Conservation (phyloP, 495 filamentous ascomycete genomes). For the Neurospora tetraspora region DNA sequence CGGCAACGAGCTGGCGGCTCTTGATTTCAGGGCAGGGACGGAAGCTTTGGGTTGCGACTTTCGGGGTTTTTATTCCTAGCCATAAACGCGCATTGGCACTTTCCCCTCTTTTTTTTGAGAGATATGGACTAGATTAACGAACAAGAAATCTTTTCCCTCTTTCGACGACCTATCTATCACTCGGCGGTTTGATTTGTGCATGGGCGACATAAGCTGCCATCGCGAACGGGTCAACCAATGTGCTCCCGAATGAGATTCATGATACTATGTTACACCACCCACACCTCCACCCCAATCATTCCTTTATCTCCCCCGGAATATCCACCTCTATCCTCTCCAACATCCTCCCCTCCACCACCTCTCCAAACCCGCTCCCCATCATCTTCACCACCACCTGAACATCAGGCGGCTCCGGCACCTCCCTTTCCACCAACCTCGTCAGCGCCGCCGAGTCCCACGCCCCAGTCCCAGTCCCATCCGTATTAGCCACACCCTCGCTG, state of each 20-base stretch:
- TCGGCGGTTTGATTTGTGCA: too few relatives aligned
- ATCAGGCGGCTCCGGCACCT: conserved; percentile 22
- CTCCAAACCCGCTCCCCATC: conserved; percentile 25
- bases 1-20: too few relatives aligned
- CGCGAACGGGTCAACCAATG: too few relatives aligned
- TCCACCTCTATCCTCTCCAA: too few relatives aligned
- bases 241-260: too few relatives aligned
- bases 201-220: too few relatives aligned
- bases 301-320: too few relatives aligned
- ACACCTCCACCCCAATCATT: too few relatives aligned
- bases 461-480: neutral
- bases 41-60: neutral
- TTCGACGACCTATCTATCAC: too few relatives aligned
- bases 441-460: conserved; percentile 15
- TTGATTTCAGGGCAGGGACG: too few relatives aligned
- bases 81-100: neutral
- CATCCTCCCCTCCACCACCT: conserved; percentile 16
- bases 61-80: neutral
- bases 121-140: neutral
- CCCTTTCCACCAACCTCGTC: conserved; percentile 7
- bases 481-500: conserved; percentile 21
- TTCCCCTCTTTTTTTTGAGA: neutral
- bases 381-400: conserved; percentile 27
- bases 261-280: too few relatives aligned
- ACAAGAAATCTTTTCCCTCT: neutral